A percentile compares a stretch with the other conserved stretches of the same genome.
Conservation (phyloP, 148 eudicot species). For the Drosera capensis region DNA sequence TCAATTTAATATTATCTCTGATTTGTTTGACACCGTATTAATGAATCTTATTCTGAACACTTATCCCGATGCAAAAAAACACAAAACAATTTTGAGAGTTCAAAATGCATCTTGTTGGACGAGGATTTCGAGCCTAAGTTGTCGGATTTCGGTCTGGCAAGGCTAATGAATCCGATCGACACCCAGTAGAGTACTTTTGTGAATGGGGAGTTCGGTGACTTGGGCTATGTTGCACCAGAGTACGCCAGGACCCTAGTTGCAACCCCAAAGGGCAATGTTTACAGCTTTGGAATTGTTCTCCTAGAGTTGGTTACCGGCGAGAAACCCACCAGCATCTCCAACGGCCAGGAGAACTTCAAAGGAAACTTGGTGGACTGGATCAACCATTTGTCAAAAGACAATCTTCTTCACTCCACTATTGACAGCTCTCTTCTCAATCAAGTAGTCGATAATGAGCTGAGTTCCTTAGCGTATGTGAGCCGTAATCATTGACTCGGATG, state of each 20-base stretch:
- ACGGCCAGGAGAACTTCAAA: conserved; percentile 26
- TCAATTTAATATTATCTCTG: too few relatives aligned
- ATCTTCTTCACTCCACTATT: conserved; percentile 17
- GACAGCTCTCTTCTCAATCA: conserved; percentile 15
- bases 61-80: conserved; percentile 32
- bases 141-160: conserved; percentile 43
- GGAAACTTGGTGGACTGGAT: conserved; percentile 44
- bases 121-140: conserved; percentile 26
- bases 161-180: conserved; percentile 45
- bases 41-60: too few relatives aligned
- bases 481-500: too few relatives aligned
- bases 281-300: conserved; percentile 32
- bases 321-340: conserved; percentile 22
- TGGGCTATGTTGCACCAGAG: conserved; percentile 42
- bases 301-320: conserved; percentile 32
- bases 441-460: conserved; percentile 25
- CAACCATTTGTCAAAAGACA: conserved; percentile 7
- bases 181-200: conserved; percentile 45
- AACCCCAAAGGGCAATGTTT: conserved; percentile 40
- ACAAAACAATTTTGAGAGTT: too few relatives aligned
- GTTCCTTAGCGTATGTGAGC: conserved; percentile 18
- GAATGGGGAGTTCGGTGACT: conserved; percentile 39
- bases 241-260: conserved; percentile 31
- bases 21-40: too few relatives aligned
- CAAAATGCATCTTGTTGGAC: conserved; percentile 37